Conservation (phyloP, 805 yeast genomes). For the Schwanniomyces sp. region DNA sequence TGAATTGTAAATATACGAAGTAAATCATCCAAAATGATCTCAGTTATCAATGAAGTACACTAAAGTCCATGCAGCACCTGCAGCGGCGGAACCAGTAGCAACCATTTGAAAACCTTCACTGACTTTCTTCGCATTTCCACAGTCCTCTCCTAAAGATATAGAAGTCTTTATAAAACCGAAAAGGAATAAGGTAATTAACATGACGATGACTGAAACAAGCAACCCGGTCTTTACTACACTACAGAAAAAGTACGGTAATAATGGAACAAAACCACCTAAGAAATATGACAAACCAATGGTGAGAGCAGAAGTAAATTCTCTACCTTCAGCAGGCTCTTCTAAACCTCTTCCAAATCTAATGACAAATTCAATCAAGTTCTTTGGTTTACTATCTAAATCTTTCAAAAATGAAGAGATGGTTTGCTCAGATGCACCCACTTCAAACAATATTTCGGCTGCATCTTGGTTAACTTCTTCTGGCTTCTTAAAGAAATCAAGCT, state of each 20-base stretch:
- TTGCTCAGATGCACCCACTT: constrained; percentile 68
- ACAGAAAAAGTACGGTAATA: constrained; percentile 87
- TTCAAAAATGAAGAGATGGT: constrained; percentile 72
- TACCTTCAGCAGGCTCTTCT: constrained; percentile 92
- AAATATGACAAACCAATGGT: constrained; percentile 90
- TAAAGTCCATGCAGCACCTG: constrained; percentile 93
- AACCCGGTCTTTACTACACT: constrained; percentile 75
- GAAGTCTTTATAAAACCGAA: constrained; percentile 87
- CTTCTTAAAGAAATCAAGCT: constrained; percentile 62
- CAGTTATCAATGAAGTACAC: constrained; percentile 67
- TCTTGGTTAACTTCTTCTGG: constrained; percentile 70
- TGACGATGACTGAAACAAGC: constrained; percentile 68
- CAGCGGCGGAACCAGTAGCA: constrained; percentile 94
- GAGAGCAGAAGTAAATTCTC: constrained; percentile 83
- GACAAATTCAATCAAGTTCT: constrained; percentile 78
- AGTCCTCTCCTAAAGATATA: constrained; percentile 78
- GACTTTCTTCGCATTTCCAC: constrained; percentile 58
- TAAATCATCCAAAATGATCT: background rate
- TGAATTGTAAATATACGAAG: background rate
- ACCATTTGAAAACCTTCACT: constrained; percentile 90
- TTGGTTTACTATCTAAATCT: constrained; percentile 79
- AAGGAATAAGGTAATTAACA: constrained; percentile 81
- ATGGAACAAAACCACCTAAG: constrained; percentile 89
- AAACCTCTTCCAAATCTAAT: constrained; percentile 88
- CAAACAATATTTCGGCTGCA: constrained; percentile 76